Evolutionary conservation across 1,284 basidiomycete genomes (phyloP).

Genomic region (Heliocybe sulcata): DNA sequence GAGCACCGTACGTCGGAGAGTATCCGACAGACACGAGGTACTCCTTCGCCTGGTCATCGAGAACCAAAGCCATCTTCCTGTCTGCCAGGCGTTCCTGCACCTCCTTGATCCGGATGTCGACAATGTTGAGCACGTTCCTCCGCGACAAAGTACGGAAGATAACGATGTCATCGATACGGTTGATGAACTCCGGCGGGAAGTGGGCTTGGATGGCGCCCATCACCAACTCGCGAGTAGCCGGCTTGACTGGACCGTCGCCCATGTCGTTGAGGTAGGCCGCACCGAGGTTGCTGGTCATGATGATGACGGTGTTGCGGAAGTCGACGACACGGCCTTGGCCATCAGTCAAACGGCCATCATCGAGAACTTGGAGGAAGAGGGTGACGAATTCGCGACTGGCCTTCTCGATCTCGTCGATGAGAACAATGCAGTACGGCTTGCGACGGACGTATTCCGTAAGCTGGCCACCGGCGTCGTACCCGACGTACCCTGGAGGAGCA

Average conservation of each 20-base stretch:
- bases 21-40: conserved; percentile 86
- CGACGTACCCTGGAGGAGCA: conserved; percentile 88
- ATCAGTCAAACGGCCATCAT: conserved; percentile 93
- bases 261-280: conserved; percentile 74
- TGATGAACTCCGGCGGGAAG: conserved; percentile 93
- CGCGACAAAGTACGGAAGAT: conserved; percentile 84
- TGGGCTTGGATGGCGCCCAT: conserved; percentile 74
- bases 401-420: conserved; percentile 89
- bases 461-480: conserved; percentile 87
- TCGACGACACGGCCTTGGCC: conserved; percentile 74
- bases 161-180: conserved; percentile 85
- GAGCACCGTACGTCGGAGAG: conserved; percentile 81
- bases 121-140: conserved; percentile 73
- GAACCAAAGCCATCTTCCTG: conserved; percentile 72
- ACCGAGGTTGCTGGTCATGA: conserved; percentile 92
- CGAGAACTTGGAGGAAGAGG: conserved; percentile 89
- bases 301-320: conserved; percentile 87
- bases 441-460: conserved; percentile 89
- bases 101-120: conserved; percentile 73
- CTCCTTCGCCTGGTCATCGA: conserved; percentile 75
- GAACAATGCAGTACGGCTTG: conserved; percentile 77
- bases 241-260: conserved; percentile 64
- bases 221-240: conserved; percentile 60
- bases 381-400: conserved; percentile 87
- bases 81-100: conserved; percentile 63